Percentiles rank a stretch among this genome's conserved stretches.
Conservation (phyloP, 2,329 filamentous ascomycete species). For the Plectosphaerella sp. region DNA sequence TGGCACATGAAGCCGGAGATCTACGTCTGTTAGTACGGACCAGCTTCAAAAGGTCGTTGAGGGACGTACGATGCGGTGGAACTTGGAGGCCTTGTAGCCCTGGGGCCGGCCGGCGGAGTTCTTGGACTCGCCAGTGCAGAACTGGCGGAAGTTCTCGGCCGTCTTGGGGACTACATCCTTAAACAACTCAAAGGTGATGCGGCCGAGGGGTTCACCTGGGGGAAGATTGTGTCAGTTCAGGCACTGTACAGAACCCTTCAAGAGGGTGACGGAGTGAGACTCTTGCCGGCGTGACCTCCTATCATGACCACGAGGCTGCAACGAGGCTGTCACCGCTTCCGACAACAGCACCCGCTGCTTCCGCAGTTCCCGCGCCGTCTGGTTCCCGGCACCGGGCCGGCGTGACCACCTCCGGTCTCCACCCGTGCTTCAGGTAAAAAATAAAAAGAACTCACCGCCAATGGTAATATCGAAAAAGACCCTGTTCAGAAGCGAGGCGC, state of each 20-base stretch:
- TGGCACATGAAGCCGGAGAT: conserved; percentile 98
- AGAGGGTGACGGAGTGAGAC: no score
- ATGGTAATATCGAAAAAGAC: conserved; percentile 78
- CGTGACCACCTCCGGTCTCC: no score
- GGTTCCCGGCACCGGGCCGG: not conserved
- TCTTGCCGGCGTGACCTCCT: no score
- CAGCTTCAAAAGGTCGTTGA: not conserved
- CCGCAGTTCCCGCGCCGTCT: not conserved
- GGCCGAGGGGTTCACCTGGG: conserved; percentile 76
- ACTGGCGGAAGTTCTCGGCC: conserved; percentile 94
- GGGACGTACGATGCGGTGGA: conserved; percentile 78
- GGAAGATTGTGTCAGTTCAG: not conserved
- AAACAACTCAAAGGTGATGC: conserved; percentile 89
- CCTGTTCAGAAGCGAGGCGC: conserved; percentile 22
- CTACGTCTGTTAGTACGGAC: conserved; percentile 34
- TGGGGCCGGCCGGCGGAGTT: conserved; percentile 72
- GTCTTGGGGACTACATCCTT: conserved; percentile 79
- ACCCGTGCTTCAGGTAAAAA: conserved; percentile 1
- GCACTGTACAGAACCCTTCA: not conserved
- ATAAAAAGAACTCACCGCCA: conserved; percentile 53
- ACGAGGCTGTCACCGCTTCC: not conserved
- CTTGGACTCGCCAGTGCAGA: conserved; percentile 91
- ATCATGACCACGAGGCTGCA: not conserved
- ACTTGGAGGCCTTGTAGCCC: conserved; percentile 92
- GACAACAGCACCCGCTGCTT: not conserved